Percentiles rank a stretch among this genome's conserved stretches.
phyloP scores from a whole-genome alignment of 148 eudicot genomes.

The Silene latifolia region DNA sequence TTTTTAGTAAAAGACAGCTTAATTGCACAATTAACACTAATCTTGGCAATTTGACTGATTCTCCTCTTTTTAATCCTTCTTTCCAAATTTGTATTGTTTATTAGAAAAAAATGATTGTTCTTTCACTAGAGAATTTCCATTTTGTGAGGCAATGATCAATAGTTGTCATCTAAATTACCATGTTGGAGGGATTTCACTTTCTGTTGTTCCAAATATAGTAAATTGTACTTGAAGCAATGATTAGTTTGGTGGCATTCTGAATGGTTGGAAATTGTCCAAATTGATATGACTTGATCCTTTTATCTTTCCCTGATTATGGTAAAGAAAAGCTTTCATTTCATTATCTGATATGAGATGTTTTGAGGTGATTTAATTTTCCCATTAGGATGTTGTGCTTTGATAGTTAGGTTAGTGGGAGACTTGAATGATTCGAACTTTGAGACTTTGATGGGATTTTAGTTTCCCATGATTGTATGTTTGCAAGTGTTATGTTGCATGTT shows the following conservation, averaged over 20 bases:
- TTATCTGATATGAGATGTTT: not conserved
- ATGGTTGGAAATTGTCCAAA: too few relatives aligned
- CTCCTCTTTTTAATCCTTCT: not conserved
- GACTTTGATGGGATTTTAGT: not conserved
- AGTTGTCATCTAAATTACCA: not conserved
- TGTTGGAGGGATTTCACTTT: constrained; percentile 15
- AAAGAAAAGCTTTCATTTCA: not conserved
- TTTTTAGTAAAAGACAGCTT: not conserved
- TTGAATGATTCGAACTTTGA: not conserved
- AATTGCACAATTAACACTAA: not conserved
- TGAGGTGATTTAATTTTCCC: not conserved
- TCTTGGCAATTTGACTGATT: not conserved
- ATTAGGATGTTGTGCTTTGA: too few relatives aligned
- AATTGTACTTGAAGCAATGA: constrained; percentile 10
- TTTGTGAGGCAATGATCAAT: not conserved
- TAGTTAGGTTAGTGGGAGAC: not conserved
- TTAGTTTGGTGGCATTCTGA: constrained; percentile 9
- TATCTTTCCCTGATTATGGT: not conserved
- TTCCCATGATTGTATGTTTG: too few relatives aligned
- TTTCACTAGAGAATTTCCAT: not conserved
- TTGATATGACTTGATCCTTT: too few relatives aligned
- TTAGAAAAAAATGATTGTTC: constrained; percentile 1
- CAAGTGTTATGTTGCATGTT: too few relatives aligned
- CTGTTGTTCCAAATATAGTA: not conserved
- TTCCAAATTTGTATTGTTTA: not conserved